Percentiles rank a stretch among this genome's conserved stretches.
phyloP scores from a whole-genome alignment of 306 rosid genomes.

The Medicago ruthenica region DNA sequence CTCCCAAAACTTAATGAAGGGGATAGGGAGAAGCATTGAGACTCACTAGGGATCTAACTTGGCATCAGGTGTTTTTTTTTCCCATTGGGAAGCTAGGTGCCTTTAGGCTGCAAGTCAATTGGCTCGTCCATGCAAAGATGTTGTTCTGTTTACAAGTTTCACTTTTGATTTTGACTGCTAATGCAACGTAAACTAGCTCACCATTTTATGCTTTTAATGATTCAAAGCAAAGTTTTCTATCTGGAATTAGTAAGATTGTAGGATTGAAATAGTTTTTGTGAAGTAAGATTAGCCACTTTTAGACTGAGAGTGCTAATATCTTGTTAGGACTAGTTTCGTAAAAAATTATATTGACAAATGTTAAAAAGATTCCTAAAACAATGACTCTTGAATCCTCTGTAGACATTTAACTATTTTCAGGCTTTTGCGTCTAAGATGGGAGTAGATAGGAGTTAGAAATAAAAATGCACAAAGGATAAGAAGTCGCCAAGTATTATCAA shows the following conservation, averaged over 20 bases:
- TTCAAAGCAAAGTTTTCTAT: slow-evolving; percentile 15
- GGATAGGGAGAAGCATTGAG: slow-evolving; percentile 18
- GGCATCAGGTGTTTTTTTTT: slow-evolving; percentile 5
- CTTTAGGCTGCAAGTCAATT: slow-evolving; percentile 25
- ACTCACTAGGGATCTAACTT: slow-evolving; percentile 2
- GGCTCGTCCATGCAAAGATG: slow-evolving; percentile 19
- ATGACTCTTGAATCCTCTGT: slow-evolving; percentile 21
- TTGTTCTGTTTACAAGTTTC: slow-evolving; percentile 26
- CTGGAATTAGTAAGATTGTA: slow-evolving; percentile 28
- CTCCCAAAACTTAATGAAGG: slow-evolving; percentile 10
- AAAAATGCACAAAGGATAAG: not conserved
- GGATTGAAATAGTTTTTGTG: slow-evolving; percentile 15
- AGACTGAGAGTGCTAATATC: slow-evolving; percentile 16
- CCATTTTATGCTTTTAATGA: slow-evolving; percentile 5
- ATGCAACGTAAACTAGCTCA: slow-evolving; percentile 25
- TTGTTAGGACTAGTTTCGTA: slow-evolving; percentile 11
- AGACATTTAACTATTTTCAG: slow-evolving; percentile 9
- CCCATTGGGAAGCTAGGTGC: slow-evolving; percentile 17
- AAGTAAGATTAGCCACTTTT: slow-evolving; percentile 27
- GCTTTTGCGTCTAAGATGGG: slow-evolving; percentile 3
- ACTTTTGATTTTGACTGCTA: slow-evolving; percentile 36
- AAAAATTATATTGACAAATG: slow-evolving; percentile 13
- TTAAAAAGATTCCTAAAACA: slow-evolving; percentile 21
- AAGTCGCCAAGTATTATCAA: slow-evolving; percentile 3
- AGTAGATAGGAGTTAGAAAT: not conserved